These are phyloP conservation scores for Vitis rupestris DNA, from an alignment of 164 flowering plant genomes.

Conservation along the genomic window DNA sequence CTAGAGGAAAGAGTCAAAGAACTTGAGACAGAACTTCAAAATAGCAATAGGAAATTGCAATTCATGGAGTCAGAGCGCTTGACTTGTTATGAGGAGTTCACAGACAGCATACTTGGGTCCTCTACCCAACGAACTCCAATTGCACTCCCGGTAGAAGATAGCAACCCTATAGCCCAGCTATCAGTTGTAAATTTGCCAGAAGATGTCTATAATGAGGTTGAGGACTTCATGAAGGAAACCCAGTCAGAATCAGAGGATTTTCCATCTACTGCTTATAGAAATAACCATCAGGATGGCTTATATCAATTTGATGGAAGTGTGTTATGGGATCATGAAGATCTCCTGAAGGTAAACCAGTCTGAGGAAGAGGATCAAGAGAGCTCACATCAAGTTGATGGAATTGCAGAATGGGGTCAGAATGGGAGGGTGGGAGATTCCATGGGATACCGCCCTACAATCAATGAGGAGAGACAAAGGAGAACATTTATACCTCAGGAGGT, in stretches of 20 bases:
- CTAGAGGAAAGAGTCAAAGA: conserved; percentile 71
- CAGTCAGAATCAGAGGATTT: conserved; percentile 43
- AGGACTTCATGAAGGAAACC: conserved; percentile 30
- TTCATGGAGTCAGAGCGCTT: conserved; percentile 34
- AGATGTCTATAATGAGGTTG: conserved; percentile 62
- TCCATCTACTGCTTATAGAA: conserved; percentile 8
- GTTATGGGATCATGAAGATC: background rate
- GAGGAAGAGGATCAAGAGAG: conserved; percentile 6
- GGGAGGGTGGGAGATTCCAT: conserved; percentile 1
- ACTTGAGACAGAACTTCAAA: conserved; percentile 68
- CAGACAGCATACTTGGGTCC: conserved; percentile 26
- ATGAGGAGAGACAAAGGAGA: background rate
- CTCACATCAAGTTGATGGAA: conserved; percentile 1
- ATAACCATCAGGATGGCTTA: conserved; percentile 11
- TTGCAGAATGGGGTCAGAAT: background rate
- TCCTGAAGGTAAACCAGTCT: no score
- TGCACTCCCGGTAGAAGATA: conserved; percentile 11
- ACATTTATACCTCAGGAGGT: background rate
- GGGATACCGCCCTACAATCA: background rate
- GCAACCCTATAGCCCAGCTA: conserved; percentile 24
- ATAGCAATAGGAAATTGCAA: conserved; percentile 46
- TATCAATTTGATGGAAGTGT: conserved; percentile 3
- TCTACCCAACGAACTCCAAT: conserved; percentile 25
- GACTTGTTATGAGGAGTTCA: conserved; percentile 23
- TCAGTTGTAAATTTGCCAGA: conserved; percentile 57